phyloP scores from a whole-genome alignment of 1,284 basidiomycete species.

The Dichomitus squalens region DNA sequence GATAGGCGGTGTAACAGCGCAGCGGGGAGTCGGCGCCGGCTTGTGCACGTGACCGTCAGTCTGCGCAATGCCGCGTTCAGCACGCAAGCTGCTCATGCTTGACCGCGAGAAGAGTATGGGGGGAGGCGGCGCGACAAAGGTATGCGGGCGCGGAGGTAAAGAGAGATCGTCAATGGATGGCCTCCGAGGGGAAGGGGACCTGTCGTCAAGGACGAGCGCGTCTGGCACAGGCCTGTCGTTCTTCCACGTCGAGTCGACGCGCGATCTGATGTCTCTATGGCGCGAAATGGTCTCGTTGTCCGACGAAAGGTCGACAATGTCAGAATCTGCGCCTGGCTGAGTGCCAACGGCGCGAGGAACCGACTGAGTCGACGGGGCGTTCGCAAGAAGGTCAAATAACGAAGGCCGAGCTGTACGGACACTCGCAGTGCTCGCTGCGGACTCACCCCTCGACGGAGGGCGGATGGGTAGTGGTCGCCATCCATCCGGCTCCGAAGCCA shows the following conservation, averaged over 20 bases:
- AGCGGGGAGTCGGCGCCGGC: constrained; percentile 1
- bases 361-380: neutral
- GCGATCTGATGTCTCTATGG: neutral
- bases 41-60: constrained; percentile 16
- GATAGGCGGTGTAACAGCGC: constrained; percentile 6
- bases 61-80: neutral
- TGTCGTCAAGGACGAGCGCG: neutral
- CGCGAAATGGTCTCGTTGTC: neutral
- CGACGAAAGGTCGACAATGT: neutral
- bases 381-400: constrained; percentile 24
- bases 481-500: constrained; percentile 6
- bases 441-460: constrained; percentile 10
- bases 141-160: neutral
- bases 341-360: neutral
- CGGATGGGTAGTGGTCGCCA: constrained; percentile 15
- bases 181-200: neutral
- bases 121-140: constrained; percentile 22
- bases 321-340: neutral
- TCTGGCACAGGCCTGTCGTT: neutral
- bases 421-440: constrained; percentile 11
- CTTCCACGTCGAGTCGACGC: neutral
- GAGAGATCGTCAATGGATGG: neutral
- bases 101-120: constrained; percentile 21
- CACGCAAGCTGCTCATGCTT: neutral
- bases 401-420: constrained; percentile 19